phyloP scores from a whole-genome alignment of 768 basidiomycete genomes.

The Mycena amicta region DNA sequence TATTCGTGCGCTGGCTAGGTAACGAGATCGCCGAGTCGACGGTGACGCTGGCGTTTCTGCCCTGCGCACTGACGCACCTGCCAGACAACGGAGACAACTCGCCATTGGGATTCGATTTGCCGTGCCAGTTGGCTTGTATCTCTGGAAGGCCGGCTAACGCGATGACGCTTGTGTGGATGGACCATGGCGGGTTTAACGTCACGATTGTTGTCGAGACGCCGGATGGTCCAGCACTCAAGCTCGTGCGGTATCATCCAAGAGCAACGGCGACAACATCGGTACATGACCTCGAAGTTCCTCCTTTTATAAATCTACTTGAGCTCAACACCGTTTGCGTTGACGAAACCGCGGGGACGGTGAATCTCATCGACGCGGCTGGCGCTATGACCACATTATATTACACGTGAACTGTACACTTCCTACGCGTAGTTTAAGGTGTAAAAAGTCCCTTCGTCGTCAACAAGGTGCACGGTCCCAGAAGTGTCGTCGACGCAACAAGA shows the following conservation, averaged over 20 bases:
- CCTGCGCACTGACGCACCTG: conserved; percentile 2
- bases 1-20: not conserved
- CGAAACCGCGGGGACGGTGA: conserved; percentile 11
- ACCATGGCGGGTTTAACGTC: conserved; percentile 17
- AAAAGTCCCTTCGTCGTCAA: not conserved
- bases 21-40: not conserved
- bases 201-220: not conserved
- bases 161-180: conserved; percentile 5
- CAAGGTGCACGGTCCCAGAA: not conserved
- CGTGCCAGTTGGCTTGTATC: not conserved
- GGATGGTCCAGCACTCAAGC: conserved; percentile 1
- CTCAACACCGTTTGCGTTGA: conserved; percentile 6
- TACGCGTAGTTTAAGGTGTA: not conserved
- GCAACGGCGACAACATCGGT: not conserved
- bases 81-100: conserved; percentile 8
- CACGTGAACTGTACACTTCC: not conserved
- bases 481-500: not conserved
- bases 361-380: not conserved
- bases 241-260: conserved; percentile 16
- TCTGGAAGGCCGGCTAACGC: not conserved
- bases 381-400: conserved; percentile 8
- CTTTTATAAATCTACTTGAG: not conserved
- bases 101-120: not conserved
- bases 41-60: conserved; percentile 6
- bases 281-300: conserved; percentile 10